A percentile compares a stretch with the other conserved stretches of the same genome.
Evolutionary conservation across 2,329 filamentous ascomycete genomes (phyloP).

Genomic region (Colletotrichum tofieldiae): DNA sequence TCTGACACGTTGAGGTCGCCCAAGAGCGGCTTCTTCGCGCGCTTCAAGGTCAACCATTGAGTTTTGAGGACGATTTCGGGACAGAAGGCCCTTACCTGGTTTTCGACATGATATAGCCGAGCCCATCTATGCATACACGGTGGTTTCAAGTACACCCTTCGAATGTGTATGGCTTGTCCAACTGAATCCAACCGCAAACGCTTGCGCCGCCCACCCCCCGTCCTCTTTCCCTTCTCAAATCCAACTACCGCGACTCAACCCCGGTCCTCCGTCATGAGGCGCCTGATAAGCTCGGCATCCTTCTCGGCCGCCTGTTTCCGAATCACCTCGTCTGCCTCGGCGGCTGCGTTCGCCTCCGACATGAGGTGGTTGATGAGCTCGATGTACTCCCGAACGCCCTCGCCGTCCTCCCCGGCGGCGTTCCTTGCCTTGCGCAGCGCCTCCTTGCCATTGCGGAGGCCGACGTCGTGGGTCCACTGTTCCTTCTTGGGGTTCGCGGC

Average conservation of each 20-base stretch:
- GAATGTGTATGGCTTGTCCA: conserved; percentile 18
- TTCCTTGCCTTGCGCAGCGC: conserved; percentile 67
- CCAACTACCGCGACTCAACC: conserved; percentile 44
- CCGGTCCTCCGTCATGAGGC: conserved; percentile 63
- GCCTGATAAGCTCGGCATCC: conserved; percentile 65
- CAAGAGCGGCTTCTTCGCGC: conserved; percentile 59
- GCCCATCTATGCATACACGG: conserved; percentile 19
- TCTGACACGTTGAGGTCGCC: conserved; percentile 47
- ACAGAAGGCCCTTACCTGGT: conserved; percentile 17
- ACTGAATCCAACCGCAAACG: not conserved
- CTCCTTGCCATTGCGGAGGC: conserved; percentile 69
- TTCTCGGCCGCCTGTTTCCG: conserved; percentile 63
- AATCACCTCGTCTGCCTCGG: conserved; percentile 54
- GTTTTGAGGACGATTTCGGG: not conserved
- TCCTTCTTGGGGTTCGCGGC: conserved; percentile 52
- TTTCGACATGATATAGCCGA: conserved; percentile 1
- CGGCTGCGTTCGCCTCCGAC: conserved; percentile 51
- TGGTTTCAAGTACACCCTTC: conserved; percentile 13
- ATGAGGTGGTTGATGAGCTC: conserved; percentile 69
- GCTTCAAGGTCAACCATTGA: conserved; percentile 54
- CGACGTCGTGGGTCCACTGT: conserved; percentile 72
- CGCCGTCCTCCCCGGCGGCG: conserved; percentile 68
- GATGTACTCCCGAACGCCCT: conserved; percentile 74
- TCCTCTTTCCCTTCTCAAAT: not conserved
- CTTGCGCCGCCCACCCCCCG: not conserved